Percentiles rank a stretch among this genome's conserved stretches.
Evolutionary conservation across 768 basidiomycete genomes (phyloP).

Genomic region (Lactarius hatsudake): DNA sequence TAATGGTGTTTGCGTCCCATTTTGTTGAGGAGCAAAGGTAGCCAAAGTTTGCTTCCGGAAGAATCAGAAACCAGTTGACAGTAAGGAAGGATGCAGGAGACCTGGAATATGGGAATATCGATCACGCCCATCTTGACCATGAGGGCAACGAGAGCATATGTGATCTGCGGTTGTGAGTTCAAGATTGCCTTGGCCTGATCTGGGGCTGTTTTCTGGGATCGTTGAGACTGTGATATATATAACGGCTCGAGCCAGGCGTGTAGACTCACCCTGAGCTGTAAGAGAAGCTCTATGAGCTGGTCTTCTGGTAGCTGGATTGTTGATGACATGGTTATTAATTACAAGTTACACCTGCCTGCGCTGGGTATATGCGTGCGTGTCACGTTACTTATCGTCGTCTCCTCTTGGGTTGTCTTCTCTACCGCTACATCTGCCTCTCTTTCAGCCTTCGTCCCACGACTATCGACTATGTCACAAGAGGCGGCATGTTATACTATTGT

Average conservation of each 20-base stretch:
- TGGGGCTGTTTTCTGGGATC: conserved; percentile 66
- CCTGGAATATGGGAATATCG: conserved; percentile 74
- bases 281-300: conserved; percentile 68
- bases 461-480: conserved; percentile 44
- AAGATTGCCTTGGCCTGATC: conserved; percentile 66
- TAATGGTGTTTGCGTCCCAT: conserved; percentile 25
- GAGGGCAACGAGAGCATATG: conserved; percentile 70
- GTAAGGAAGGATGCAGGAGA: conserved; percentile 31
- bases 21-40: conserved; percentile 40
- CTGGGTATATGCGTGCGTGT: conserved; percentile 11
- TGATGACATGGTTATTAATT: conserved; percentile 43
- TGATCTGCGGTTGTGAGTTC: conserved; percentile 70
- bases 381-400: background rate
- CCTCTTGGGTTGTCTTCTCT: background rate
- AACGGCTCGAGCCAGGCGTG: background rate
- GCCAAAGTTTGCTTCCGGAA: conserved; percentile 61
- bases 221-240: background rate
- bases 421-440: background rate
- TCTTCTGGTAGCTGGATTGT: conserved; percentile 54
- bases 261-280: conserved; percentile 60
- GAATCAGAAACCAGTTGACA: background rate
- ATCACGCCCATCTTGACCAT: conserved; percentile 78
- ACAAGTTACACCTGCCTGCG: background rate
- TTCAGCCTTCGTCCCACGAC: background rate
- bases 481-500: conserved; percentile 76